Evolutionary conservation across 768 basidiomycete species (phyloP), one percentile per base, ranked within the genome.

Genomic region (Holtermanniella nyarrowii): DNA sequence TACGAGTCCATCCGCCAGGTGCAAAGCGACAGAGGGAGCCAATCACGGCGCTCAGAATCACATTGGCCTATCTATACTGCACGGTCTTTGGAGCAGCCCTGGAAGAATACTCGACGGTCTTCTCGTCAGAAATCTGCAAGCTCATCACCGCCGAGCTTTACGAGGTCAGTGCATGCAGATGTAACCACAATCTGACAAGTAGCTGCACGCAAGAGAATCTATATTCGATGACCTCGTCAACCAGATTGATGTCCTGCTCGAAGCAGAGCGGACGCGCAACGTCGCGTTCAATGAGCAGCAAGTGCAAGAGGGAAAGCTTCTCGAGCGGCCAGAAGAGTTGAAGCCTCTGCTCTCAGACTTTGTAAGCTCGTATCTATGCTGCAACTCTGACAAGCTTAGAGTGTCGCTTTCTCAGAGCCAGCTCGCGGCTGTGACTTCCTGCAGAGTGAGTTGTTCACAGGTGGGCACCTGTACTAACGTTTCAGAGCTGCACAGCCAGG

Each of bases 351-450:
- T 66, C 46, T 47, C 41, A 4, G 47, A 40, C 14, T 58, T 61
- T 40, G 65, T 63, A 46, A 48, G 62, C 52, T 23, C 4, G 10
- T 4, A 5, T 10, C 20, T 14, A 22, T 21, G 26, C 1, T 16
- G 48, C 16, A 26, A 14, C 13, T 22, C 7, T 16, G 46, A 11
- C 42, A 41, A 48, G 49, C 26, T n/a, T 27, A 55, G 53, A 44
- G 43, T 4, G 46, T 52, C 7, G 48, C 44, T 5, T 62, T 65
- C 26, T 21, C 24, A 4, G 55, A 61, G 22, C 40, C 55, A 4
- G 47, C 63, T 3, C 55, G 55, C 16, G 63, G 61, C 4, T 62
- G 60, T 23, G 48, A 55, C 1, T 62, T 60, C 42, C 23, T 65
- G 1, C 60, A 65, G 40, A 44, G 61, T 62, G 46, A 57, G 63